Base-by-base conservation (phyloP, 1,284 basidiomycete genomes). In the Ceratobasidium sp. region DNA sequence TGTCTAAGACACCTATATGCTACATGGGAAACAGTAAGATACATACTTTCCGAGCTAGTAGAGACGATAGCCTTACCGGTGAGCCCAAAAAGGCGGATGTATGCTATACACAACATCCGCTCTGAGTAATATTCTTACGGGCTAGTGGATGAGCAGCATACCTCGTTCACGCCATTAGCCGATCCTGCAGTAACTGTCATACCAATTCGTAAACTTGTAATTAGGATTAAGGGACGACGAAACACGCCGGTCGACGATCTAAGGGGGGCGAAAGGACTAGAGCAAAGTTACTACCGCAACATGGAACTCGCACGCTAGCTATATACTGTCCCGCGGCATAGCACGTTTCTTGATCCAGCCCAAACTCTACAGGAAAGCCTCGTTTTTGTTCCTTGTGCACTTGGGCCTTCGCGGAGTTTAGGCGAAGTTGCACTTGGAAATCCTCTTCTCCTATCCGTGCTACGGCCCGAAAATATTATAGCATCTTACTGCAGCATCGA, bases 321-420 rank as follows among this genome's bases (percentile, higher is more conserved):
- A 67, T 77, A 77, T 77, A 77, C 56, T 42, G 63, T 12, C 23
- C 26, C n/a, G 39, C 49, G 61, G 39, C 49, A 26, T 56, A 44
- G 33, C 64, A 44, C 39, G 20, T 46, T 61, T 44, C 56, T 60
- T 68, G 73, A 68, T 77, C 39, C n/a, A 28, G 55, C 18, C 63
- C 44, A 56, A 56, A 67, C 55, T 67, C 73, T 67, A 40, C 73
- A 53, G 53, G 51, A 53, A 67, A 67, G 53, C 73, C 73, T 67
- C 73, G 73, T 75, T 75, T 77, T 77, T 77, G 73, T 77, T 67
- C 64, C 73, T 55, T 77, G 73, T 46, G 73, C 40, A 39, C 64
- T 77, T 77, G 73, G 64, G 20, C 73, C 61, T 44, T 53, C 26
- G 51, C 39, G 73, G 64, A 63, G 39, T 58, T 70, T 67, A 40